Evolutionary conservation across 306 rosid species (phyloP).

Genomic region (Oxytropis ochrocephala): DNA sequence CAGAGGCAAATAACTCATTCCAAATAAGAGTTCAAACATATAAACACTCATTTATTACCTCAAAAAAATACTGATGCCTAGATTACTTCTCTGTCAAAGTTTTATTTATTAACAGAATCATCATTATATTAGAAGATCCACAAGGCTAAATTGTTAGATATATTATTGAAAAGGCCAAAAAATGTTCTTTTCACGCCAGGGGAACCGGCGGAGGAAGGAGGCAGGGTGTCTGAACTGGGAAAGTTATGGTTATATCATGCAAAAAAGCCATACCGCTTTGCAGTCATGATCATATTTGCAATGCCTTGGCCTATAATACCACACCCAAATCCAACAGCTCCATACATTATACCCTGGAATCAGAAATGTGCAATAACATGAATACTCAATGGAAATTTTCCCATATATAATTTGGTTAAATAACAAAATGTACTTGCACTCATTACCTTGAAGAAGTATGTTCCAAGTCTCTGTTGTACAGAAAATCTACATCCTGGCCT

Average conservation of each 20-base stretch:
- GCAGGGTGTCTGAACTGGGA: background rate
- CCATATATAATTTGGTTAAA: background rate
- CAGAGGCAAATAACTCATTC: background rate
- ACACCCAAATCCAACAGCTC: conserved; percentile 78
- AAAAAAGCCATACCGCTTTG: conserved; percentile 59
- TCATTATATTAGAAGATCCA: background rate
- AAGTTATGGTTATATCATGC: background rate
- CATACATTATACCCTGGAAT: conserved; percentile 80
- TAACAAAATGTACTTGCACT: background rate
- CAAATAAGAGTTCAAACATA: background rate
- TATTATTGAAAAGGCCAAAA: background rate
- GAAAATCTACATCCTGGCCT: conserved; percentile 89
- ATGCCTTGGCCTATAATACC: conserved; percentile 98
- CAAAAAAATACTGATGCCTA: background rate
- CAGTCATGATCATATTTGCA: conserved; percentile 87
- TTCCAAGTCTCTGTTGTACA: conserved; percentile 63
- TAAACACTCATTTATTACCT: background rate
- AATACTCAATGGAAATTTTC: background rate
- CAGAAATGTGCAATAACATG: background rate
- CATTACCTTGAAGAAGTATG: conserved; percentile 70
- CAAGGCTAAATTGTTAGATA: background rate
- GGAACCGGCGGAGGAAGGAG: background rate
- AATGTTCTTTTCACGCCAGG: background rate
- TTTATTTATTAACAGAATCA: background rate
- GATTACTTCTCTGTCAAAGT: background rate